These are phyloP conservation scores for Arctostaphylos glauca DNA, from an alignment of 148 eudicot species.

Conservation along the genomic window DNA sequence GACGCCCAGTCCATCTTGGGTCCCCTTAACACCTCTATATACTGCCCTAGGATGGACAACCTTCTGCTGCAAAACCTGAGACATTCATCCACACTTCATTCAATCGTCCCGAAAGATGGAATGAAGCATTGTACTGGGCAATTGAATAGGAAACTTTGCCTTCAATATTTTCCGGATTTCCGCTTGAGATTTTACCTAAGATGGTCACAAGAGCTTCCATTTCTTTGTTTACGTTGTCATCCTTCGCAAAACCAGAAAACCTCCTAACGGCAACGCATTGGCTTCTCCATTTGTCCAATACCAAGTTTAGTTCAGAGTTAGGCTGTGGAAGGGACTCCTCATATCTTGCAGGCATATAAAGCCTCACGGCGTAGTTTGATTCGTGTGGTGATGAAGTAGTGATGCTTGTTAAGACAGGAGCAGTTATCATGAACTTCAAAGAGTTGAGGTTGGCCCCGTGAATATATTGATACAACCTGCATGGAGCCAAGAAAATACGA, in stretches of 20 bases:
- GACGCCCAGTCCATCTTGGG: too few relatives aligned
- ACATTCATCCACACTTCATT: slow-evolving; percentile 35
- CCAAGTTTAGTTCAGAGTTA: slow-evolving; percentile 18
- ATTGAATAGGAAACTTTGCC: slow-evolving; percentile 14
- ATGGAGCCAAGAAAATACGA: not conserved
- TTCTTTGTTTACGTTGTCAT: slow-evolving; percentile 19
- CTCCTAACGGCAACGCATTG: slow-evolving; percentile 20
- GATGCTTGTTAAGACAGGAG: slow-evolving; percentile 29
- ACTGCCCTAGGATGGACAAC: slow-evolving; percentile 4
- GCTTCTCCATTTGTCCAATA: slow-evolving; percentile 12
- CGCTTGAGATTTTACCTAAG: slow-evolving; percentile 11
- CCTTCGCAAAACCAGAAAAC: slow-evolving; percentile 30
- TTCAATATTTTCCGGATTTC: not conserved
- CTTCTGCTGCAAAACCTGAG: slow-evolving; percentile 11
- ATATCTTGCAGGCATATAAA: slow-evolving; percentile 16
- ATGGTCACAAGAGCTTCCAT: slow-evolving; percentile 7
- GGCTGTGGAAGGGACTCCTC: slow-evolving; percentile 20
- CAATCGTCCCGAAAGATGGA: slow-evolving; percentile 18
- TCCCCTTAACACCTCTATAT: not conserved
- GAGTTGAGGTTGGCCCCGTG: slow-evolving; percentile 28
- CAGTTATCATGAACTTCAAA: slow-evolving; percentile 3
- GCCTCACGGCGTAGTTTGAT: slow-evolving; percentile 17
- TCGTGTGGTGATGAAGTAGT: not conserved
- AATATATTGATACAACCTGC: slow-evolving; percentile 32
- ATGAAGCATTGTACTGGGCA: slow-evolving; percentile 27